phyloP scores from a whole-genome alignment of 768 basidiomycete species.

The Chalciporus sphaerocephalus region DNA sequence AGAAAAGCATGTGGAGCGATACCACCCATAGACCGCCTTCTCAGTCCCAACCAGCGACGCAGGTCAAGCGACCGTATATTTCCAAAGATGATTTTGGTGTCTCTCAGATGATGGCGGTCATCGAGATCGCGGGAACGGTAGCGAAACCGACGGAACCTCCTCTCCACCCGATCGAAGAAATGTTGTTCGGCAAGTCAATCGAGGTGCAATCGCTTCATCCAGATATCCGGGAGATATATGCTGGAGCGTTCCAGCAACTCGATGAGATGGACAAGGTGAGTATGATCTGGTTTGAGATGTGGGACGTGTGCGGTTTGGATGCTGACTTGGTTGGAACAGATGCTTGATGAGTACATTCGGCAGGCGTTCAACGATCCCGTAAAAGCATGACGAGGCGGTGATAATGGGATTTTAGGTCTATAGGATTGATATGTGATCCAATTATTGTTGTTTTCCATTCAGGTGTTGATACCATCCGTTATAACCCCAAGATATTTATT shows the following conservation, averaged over 20 bases:
- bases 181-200: slow-evolving; percentile 65
- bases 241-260: slow-evolving; percentile 62
- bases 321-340: slow-evolving; percentile 13
- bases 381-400: not conserved
- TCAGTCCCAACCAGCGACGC: slow-evolving; percentile 4
- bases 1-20: slow-evolving; percentile 7
- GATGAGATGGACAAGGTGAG: slow-evolving; percentile 78
- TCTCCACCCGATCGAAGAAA: slow-evolving; percentile 65
- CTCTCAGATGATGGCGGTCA: slow-evolving; percentile 80
- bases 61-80: slow-evolving; percentile 43
- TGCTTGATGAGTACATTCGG: slow-evolving; percentile 29
- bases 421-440: not conserved
- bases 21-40: slow-evolving; percentile 23
- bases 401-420: not conserved
- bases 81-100: slow-evolving; percentile 86
- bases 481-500: not conserved
- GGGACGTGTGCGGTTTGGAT: not conserved
- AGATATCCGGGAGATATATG: slow-evolving; percentile 65
- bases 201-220: slow-evolving; percentile 67
- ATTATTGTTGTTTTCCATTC: not conserved
- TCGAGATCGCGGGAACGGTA: slow-evolving; percentile 57
- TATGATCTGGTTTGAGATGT: not conserved
- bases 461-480: not conserved
- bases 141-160: slow-evolving; percentile 33
- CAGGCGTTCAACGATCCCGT: slow-evolving; percentile 21